Percentiles rank a stretch among this genome's conserved stretches.
phyloP scores from a whole-genome alignment of 2,329 filamentous ascomycete genomes.

The Pyrenophora teres region DNA sequence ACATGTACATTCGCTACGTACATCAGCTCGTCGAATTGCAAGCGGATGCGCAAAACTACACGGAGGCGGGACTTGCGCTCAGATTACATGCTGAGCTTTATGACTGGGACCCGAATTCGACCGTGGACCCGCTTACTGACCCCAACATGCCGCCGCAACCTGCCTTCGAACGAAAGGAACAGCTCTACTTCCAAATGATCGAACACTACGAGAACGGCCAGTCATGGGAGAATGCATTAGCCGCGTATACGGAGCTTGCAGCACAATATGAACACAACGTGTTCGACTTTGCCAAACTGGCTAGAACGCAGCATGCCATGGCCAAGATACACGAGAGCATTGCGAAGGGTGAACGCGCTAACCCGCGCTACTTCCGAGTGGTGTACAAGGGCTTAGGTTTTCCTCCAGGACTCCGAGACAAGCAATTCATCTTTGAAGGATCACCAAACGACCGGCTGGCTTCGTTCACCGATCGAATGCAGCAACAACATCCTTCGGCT shows the following conservation, averaged over 20 bases:
- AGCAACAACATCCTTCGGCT: conserved; percentile 84
- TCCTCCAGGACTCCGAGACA: conserved; percentile 77
- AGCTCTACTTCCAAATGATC: conserved; percentile 92
- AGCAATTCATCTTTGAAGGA: conserved; percentile 91
- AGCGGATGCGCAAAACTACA: conserved; percentile 73
- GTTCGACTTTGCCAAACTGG: conserved; percentile 91
- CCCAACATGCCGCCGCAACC: conserved; percentile 82
- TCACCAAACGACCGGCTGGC: conserved; percentile 74
- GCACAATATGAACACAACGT: conserved; percentile 87
- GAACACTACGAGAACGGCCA: conserved; percentile 93
- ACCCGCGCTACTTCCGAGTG: conserved; percentile 89
- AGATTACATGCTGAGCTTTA: conserved; percentile 91
- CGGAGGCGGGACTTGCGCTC: conserved; percentile 86
- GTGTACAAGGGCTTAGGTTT: conserved; percentile 89
- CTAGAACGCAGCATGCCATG: conserved; percentile 85
- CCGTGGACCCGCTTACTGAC: conserved; percentile 69
- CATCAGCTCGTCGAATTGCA: conserved; percentile 86
- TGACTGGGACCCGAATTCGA: conserved; percentile 78
- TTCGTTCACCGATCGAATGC: conserved; percentile 88
- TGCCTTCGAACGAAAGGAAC: conserved; percentile 90
- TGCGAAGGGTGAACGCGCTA: conserved; percentile 75
- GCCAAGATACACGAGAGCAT: conserved; percentile 90
- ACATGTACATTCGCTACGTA: conserved; percentile 95
- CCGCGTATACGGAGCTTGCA: conserved; percentile 88
- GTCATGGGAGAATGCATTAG: conserved; percentile 86